Base-by-base conservation (phyloP, 1,284 basidiomycete species). In the Ceratobasidium sp. region DNA sequence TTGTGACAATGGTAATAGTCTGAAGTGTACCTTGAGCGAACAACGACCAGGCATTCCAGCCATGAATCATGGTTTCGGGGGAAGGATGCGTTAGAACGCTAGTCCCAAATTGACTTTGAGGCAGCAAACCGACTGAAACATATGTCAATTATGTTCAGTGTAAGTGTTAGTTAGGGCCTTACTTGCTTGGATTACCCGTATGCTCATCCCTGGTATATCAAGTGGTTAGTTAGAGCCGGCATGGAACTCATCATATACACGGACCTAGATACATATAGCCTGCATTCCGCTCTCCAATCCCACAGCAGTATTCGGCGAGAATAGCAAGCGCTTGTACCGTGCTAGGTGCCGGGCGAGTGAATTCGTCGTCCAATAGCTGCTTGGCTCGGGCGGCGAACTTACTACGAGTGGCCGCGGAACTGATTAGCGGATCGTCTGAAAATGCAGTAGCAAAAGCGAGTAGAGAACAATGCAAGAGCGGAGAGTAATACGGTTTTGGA, bases 211-310 rank as follows among this genome's bases (percentile, higher is more conserved):
- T 71, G n/a, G 33, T 65, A 49, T 35, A 51, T 4, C 10, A 23
- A 7, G 33, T 51, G 53, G 45, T n/a, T 20, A 20, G n/a, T 11
- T 31, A 13, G 26, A 42, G n/a, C 15, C 20, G 15, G 13, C 10
- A 51, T 51, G 28, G 10, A 26, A 20, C 56, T 17, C 26, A 15
- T n/a, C n/a, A n/a, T n/a, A n/a, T 28, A 10, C 13, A 45, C 61
- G 5, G 23, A 75, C 74, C 74, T 15, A 65, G 28, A 28, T 75
- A 75, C 74, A 75, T 75, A 39, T 75, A 75, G 7, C 74, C 74
- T 35, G 51, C 39, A 28, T 65, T 33, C 11, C 49, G 39, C 35
- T 75, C 63, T 13, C 74, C 74, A n/a, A 75, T 35, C 17, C 74
- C 63, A 39, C 51, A 49, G 20, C 54, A 63, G 35, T 75, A 49